Conservation (phyloP, 352 stramenopile genomes). For the Globisporangium orthogonon region DNA sequence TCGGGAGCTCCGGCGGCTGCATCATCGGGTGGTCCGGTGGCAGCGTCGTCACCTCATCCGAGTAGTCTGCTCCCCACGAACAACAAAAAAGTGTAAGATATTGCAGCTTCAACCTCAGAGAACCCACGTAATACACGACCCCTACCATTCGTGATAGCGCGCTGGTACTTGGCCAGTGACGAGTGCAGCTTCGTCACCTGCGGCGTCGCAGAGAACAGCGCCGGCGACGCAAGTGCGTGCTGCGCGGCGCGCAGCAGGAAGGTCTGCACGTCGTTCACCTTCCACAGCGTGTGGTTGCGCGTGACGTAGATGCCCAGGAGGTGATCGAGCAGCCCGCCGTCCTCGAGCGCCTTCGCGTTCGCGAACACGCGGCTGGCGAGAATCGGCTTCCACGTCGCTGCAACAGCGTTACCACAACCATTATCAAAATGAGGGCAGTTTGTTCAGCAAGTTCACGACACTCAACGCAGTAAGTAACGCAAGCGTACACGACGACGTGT, state of each 20-base stretch:
- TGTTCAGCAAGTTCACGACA: neutral
- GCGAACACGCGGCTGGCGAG: slow-evolving; percentile 72
- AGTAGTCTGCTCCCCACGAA: slow-evolving; percentile 46
- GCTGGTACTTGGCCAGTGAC: slow-evolving; percentile 66
- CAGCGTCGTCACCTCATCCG: slow-evolving; percentile 83
- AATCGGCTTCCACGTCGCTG: slow-evolving; percentile 67
- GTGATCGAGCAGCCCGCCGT: slow-evolving; percentile 55
- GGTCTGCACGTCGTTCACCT: slow-evolving; percentile 68
- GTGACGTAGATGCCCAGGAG: slow-evolving; percentile 79
- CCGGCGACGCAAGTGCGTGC: slow-evolving; percentile 47
- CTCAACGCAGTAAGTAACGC: neutral
- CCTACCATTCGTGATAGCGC: slow-evolving; percentile 50
- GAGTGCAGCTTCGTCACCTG: slow-evolving; percentile 55
- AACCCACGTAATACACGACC: neutral
- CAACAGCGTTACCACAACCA: neutral
- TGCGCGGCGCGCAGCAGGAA: slow-evolving; percentile 67
- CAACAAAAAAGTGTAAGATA: neutral
- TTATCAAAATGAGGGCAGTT: neutral
- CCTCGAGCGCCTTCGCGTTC: slow-evolving; percentile 55
- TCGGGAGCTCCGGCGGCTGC: slow-evolving; percentile 55
- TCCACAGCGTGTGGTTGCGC: slow-evolving; percentile 76
- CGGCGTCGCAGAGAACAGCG: slow-evolving; percentile 36
- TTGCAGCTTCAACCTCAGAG: too few species aligned
- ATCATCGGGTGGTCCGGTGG: slow-evolving; percentile 81
- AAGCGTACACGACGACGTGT: slow-evolving; percentile 53